Percentiles rank a stretch among this genome's conserved stretches.
phyloP scores from a whole-genome alignment of 106 monocot species.

The Chionographis japonica region DNA sequence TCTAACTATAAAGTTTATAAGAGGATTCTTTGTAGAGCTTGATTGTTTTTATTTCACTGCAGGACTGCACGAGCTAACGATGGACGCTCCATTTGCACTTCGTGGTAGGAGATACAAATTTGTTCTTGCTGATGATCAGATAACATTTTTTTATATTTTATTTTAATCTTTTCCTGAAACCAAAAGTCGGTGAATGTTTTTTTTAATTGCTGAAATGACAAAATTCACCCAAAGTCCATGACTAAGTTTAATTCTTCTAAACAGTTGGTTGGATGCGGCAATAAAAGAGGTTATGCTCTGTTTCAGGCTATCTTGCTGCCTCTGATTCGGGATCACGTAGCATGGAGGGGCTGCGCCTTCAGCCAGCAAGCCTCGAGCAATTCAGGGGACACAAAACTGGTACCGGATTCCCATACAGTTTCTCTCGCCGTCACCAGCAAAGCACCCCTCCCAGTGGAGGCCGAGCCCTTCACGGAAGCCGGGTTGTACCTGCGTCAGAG shows the following conservation, averaged over 20 bases:
- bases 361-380: slow-evolving; percentile 1
- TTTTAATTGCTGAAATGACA: no score
- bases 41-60: slow-evolving; percentile 10
- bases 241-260: no score
- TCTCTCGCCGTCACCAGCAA: not conserved
- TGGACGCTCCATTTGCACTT: slow-evolving; percentile 45
- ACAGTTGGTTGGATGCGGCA: no score
- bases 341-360: not conserved
- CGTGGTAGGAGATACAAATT: slow-evolving; percentile 11
- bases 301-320: slow-evolving; percentile 16
- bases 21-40: not conserved
- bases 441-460: not conserved
- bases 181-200: not conserved
- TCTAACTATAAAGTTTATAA: no score
- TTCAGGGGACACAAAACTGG: not conserved
- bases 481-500: slow-evolving; percentile 14
- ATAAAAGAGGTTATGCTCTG: not conserved
- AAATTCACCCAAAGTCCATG: no score
- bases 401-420: not conserved
- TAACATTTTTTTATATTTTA: no score
- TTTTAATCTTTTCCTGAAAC: not conserved
- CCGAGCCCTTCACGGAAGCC: slow-evolving; percentile 38
- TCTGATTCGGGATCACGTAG: slow-evolving; percentile 2
- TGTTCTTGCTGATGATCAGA: not conserved
- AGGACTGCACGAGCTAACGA: slow-evolving; percentile 18